Percentiles rank a stretch among this genome's conserved stretches.
phyloP scores from a whole-genome alignment of 768 basidiomycete genomes.

The Termitomyces sp. region DNA sequence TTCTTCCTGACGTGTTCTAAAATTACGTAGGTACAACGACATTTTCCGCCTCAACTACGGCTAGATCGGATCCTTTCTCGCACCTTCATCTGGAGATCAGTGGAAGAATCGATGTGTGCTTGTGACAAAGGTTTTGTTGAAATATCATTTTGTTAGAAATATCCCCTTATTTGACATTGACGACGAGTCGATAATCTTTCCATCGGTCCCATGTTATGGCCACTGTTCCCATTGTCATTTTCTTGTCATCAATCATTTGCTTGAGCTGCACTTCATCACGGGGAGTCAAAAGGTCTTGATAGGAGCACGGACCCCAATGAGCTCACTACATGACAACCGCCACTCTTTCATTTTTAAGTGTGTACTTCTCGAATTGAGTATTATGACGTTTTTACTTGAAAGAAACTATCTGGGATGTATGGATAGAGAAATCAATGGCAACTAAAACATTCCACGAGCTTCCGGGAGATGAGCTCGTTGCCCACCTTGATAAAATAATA shows the following conservation, averaged over 20 bases:
- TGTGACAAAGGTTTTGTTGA: background rate
- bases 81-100: background rate
- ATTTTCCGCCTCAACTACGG: conserved; percentile 89
- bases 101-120: background rate
- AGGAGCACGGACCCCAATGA: background rate
- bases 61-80: conserved; percentile 16
- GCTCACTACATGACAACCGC: background rate
- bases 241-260: background rate
- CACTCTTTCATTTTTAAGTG: background rate
- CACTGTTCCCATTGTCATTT: background rate
- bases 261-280: background rate
- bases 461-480: conserved; percentile 43
- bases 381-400: background rate
- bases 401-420: background rate
- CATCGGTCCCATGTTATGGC: background rate
- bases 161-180: conserved; percentile 4
- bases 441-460: conserved; percentile 31
- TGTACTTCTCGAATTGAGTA: background rate
- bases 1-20: background rate
- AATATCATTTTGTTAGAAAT: conserved; percentile 4
- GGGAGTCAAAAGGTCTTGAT: background rate
- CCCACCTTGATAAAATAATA: conserved; percentile 57
- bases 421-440: background rate
- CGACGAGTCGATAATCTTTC: background rate
- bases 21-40: conserved; percentile 61